These are phyloP conservation scores for Podaxis mareebaensis DNA, from an alignment of 768 basidiomycete genomes.

Conservation along the genomic window DNA sequence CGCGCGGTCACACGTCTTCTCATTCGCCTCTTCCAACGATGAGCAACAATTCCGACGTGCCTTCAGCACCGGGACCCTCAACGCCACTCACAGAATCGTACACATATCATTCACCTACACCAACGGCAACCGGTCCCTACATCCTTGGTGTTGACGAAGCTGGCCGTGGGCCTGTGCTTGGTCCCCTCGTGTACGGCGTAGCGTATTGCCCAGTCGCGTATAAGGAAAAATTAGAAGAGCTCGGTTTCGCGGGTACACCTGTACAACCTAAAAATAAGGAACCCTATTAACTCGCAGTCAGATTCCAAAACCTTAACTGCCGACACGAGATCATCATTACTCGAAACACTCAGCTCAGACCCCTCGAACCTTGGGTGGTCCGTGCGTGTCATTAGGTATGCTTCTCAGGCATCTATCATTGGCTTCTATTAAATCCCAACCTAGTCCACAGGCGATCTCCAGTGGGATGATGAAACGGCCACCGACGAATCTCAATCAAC, in stretches of 20 bases:
- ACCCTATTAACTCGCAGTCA: constrained; percentile 28
- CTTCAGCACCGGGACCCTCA: constrained; percentile 61
- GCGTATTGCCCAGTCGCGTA: constrained; percentile 89
- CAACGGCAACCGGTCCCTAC: constrained; percentile 75
- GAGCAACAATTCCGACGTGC: constrained; percentile 27
- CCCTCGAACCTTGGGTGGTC: constrained; percentile 78
- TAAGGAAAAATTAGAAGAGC: constrained; percentile 64
- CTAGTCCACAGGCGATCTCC: constrained; percentile 89
- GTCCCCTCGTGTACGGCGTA: constrained; percentile 94
- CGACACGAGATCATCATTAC: constrained; percentile 62
- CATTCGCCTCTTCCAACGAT: constrained; percentile 1
- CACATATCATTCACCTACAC: constrained; percentile 73
- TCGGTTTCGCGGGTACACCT: constrained; percentile 87
- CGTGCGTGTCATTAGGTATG: constrained; percentile 71
- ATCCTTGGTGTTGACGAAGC: constrained; percentile 99
- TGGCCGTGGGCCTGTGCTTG: constrained; percentile 92
- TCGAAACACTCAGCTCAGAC: constrained; percentile 69
- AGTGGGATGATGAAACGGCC: constrained; percentile 85
- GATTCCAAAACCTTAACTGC: constrained; percentile 92
- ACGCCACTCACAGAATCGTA: constrained; percentile 68
- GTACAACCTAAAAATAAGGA: background rate
- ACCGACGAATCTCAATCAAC: constrained; percentile 84
- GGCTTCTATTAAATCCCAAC: constrained; percentile 1
- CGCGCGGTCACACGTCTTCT: background rate
- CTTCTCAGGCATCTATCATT: background rate